A percentile compares a stretch with the other conserved stretches of the same genome.
These are phyloP conservation scores for Suillus luteus DNA, from an alignment of 768 basidiomycete species.

Conservation along the genomic window DNA sequence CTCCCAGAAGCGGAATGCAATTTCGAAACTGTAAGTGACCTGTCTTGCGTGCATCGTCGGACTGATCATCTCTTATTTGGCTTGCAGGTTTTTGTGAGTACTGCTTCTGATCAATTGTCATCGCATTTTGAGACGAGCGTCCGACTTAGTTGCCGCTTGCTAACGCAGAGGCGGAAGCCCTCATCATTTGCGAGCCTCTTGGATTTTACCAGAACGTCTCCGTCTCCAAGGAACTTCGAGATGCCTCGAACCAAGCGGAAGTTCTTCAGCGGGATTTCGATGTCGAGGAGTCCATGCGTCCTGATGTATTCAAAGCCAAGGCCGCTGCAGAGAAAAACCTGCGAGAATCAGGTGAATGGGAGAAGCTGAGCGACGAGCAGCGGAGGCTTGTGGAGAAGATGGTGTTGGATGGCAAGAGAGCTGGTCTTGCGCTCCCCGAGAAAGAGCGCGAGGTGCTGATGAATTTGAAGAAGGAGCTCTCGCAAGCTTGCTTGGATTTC, in stretches of 20 bases:
- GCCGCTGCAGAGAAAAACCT: constrained; percentile 69
- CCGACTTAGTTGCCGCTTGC: constrained; percentile 56
- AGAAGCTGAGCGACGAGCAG: constrained; percentile 65
- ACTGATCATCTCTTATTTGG: constrained; percentile 5
- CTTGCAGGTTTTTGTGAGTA: constrained; percentile 71
- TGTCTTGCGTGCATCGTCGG: background rate
- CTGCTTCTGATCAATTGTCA: constrained; percentile 13
- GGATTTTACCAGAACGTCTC: constrained; percentile 85
- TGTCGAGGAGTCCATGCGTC: constrained; percentile 78
- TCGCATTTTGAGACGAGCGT: constrained; percentile 21
- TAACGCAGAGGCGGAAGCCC: constrained; percentile 55
- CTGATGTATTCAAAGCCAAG: constrained; percentile 79
- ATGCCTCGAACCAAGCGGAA: constrained; percentile 78
- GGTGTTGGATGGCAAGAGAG: constrained; percentile 76
- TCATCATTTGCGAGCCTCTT: constrained; percentile 56
- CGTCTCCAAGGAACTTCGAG: constrained; percentile 70
- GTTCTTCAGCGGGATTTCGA: constrained; percentile 67
- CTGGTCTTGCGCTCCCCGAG: constrained; percentile 74
- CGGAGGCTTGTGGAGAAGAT: constrained; percentile 80
- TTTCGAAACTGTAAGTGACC: constrained; percentile 61
- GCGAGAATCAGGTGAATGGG: constrained; percentile 60
- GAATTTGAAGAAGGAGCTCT: constrained; percentile 72
- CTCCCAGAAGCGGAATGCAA: constrained; percentile 57
- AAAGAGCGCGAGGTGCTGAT: constrained; percentile 58
- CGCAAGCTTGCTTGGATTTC: constrained; percentile 77